Evolutionary conservation across 441 rosid species (phyloP).

Genomic region (Dalechampia spathulata): DNA sequence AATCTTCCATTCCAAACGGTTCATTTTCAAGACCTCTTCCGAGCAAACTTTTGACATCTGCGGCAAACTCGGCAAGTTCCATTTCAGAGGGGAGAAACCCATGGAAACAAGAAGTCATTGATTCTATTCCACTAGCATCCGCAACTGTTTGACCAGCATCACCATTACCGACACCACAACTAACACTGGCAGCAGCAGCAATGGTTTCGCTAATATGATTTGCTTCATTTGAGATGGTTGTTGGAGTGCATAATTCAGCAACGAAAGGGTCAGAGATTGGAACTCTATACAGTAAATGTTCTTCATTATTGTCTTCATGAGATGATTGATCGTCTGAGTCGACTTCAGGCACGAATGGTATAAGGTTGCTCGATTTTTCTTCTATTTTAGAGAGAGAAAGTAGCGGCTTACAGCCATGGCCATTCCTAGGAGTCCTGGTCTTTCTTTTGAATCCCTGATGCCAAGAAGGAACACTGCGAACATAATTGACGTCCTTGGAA

Average conservation of each 20-base stretch:
- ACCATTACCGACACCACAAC: background rate
- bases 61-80: slow-evolving; percentile 87
- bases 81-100: slow-evolving; percentile 65
- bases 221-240: slow-evolving; percentile 25
- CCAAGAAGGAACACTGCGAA: slow-evolving; percentile 42
- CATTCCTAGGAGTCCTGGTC: slow-evolving; percentile 71
- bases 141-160: background rate
- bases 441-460: slow-evolving; percentile 72
- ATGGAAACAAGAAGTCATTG: slow-evolving; percentile 17
- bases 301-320: slow-evolving; percentile 47
- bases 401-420: slow-evolving; percentile 11
- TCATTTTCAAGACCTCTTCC: slow-evolving; percentile 68
- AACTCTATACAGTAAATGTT: slow-evolving; percentile 73
- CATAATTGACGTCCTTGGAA: slow-evolving; percentile 9
- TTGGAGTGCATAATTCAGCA: slow-evolving; percentile 36
- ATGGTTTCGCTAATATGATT: background rate
- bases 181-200: background rate
- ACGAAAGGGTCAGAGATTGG: slow-evolving; percentile 61
- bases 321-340: slow-evolving; percentile 46
- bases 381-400: background rate
- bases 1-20: slow-evolving; percentile 59
- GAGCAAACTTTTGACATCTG: slow-evolving; percentile 74
- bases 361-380: slow-evolving; percentile 8
- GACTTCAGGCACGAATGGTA: slow-evolving; percentile 65
- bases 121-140: slow-evolving; percentile 19